Evolutionary conservation across 2,329 filamentous ascomycete genomes (phyloP).

Genomic region (Alternaria sp.): DNA sequence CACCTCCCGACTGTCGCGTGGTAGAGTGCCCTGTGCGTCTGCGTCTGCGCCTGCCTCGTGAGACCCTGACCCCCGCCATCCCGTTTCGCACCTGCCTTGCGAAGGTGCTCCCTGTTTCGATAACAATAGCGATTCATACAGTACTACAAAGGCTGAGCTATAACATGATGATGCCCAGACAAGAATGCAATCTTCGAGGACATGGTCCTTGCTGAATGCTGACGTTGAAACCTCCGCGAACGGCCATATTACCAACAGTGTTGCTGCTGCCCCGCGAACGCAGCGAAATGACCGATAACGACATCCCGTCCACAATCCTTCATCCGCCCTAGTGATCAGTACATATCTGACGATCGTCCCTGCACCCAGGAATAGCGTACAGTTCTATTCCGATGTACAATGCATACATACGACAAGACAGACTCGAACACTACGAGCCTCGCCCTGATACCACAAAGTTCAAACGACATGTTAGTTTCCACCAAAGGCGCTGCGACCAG

Average conservation of each 20-base stretch:
- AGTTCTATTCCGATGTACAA: background rate
- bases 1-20: constrained; percentile 8
- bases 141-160: background rate
- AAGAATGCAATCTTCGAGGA: background rate
- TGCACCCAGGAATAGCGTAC: background rate
- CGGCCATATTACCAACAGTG: background rate
- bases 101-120: background rate
- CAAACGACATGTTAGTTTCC: background rate
- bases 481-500: background rate
- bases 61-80: constrained; percentile 9
- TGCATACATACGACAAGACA: background rate
- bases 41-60: constrained; percentile 4
- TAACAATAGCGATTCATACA: background rate
- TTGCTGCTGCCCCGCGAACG: background rate
- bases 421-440: background rate
- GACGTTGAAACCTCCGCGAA: background rate
- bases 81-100: constrained; percentile 5
- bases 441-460: background rate
- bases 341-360: background rate
- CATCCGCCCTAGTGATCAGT: background rate
- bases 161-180: background rate
- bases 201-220: background rate
- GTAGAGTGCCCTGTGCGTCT: constrained; percentile 12
- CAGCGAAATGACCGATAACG: background rate
- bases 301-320: background rate